phyloP scores from a whole-genome alignment of 805 yeast species.

The Saturnispora besseyi region DNA sequence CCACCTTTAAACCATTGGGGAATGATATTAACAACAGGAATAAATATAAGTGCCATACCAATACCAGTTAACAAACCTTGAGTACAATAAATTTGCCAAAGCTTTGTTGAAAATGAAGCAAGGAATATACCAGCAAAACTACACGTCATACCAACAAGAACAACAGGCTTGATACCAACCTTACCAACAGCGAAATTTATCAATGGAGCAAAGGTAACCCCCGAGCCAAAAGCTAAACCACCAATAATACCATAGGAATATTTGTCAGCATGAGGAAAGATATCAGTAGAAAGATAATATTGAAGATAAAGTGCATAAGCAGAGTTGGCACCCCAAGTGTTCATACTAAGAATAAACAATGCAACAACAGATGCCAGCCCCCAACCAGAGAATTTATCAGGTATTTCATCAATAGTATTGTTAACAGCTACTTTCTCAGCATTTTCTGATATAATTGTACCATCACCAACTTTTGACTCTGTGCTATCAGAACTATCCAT shows the following conservation, averaged over 20 bases:
- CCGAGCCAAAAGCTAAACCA: slow-evolving; percentile 54
- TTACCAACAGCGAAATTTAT: slow-evolving; percentile 37
- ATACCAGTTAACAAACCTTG: slow-evolving; percentile 60
- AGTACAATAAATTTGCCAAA: slow-evolving; percentile 61
- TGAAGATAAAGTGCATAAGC: slow-evolving; percentile 59
- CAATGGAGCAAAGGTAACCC: slow-evolving; percentile 41
- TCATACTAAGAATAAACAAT: slow-evolving; percentile 41
- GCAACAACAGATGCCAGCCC: slow-evolving; percentile 39
- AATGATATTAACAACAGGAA: slow-evolving; percentile 50
- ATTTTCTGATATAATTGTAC: not conserved
- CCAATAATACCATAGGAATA: slow-evolving; percentile 60
- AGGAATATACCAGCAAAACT: slow-evolving; percentile 49
- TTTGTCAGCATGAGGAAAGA: slow-evolving; percentile 46
- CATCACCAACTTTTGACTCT: not conserved
- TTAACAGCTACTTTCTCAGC: not conserved
- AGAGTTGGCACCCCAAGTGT: slow-evolving; percentile 68
- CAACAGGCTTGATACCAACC: slow-evolving; percentile 33
- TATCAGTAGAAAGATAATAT: slow-evolving; percentile 40
- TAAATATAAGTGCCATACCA: slow-evolving; percentile 46
- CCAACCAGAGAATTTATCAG: slow-evolving; percentile 70
- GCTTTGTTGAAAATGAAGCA: slow-evolving; percentile 48
- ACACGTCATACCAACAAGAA: slow-evolving; percentile 38
- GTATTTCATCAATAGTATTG: slow-evolving; percentile 22
- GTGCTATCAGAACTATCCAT: not conserved
- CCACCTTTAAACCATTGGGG: slow-evolving; percentile 56